Evolutionary conservation across 139 green algal genomes (phyloP).

Genomic region (Asterochloris erici): DNA sequence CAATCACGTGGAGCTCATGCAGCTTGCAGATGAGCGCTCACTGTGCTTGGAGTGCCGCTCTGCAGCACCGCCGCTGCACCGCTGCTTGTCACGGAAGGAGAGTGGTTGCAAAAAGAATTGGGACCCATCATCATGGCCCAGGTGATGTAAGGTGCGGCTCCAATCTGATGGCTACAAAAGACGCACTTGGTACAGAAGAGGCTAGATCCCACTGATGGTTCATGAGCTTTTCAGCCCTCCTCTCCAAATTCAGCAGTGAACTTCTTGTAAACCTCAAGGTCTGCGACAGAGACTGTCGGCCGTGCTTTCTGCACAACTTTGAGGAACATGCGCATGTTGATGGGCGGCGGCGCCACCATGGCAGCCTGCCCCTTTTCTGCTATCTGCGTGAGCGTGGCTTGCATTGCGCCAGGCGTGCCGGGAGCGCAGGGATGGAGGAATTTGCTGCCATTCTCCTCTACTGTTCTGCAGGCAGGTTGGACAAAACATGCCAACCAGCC

Average conservation of each 20-base stretch:
- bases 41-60: no score
- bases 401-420: not conserved
- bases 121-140: no score
- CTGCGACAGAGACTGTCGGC: slow-evolving; percentile 85
- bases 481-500: not conserved
- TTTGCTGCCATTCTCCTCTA: not conserved
- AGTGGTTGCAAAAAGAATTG: no score
- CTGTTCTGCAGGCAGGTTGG: not conserved
- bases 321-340: slow-evolving; percentile 82
- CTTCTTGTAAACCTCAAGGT: slow-evolving; percentile 84
- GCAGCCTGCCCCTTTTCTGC: slow-evolving; percentile 8
- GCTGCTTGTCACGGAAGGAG: no score
- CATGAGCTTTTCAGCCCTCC: slow-evolving; percentile 51
- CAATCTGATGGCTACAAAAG: not conserved
- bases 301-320: slow-evolving; percentile 80
- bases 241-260: slow-evolving; percentile 98
- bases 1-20: no score
- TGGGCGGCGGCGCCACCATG: slow-evolving; percentile 70
- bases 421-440: slow-evolving; percentile 1
- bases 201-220: not conserved
- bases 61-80: no score
- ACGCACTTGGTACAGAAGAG: not conserved
- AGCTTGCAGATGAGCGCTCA: no score
- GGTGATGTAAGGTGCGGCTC: no score
- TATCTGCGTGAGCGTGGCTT: slow-evolving; percentile 1